These are phyloP conservation scores for Pestalotiopsis sp. DNA, from an alignment of 2,329 filamentous ascomycete genomes.

Conservation along the genomic window DNA sequence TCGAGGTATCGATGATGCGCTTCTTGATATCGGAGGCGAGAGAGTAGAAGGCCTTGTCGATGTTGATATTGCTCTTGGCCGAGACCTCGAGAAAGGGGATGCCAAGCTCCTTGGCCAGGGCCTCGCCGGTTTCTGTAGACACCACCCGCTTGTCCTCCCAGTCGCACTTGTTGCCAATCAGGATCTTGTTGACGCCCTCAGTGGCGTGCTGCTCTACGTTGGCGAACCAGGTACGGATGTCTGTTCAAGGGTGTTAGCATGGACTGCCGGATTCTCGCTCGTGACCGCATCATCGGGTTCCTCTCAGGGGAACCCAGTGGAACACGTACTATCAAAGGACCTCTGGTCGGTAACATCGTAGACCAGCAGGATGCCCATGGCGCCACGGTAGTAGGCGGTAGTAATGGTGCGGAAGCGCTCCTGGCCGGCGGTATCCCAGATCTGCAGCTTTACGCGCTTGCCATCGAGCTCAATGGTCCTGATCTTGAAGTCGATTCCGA, in stretches of 20 bases:
- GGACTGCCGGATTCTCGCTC: conserved; percentile 3
- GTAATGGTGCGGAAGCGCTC: conserved; percentile 99
- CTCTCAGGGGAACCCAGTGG: conserved; percentile 11
- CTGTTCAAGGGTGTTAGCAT: conserved; percentile 45
- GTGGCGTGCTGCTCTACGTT: conserved; percentile 98
- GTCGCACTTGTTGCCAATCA: conserved; percentile 99
- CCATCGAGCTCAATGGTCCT: conserved; percentile 98
- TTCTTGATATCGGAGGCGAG: conserved; percentile 98
- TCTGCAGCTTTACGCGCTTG: conserved; percentile 98
- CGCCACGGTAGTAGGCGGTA: conserved; percentile 96
- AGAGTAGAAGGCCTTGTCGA: conserved; percentile 97
- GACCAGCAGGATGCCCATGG: conserved; percentile 96
- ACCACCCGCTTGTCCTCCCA: conserved; percentile 99
- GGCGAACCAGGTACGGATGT: conserved; percentile 99
- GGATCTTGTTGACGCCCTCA: conserved; percentile 98
- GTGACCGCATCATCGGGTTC: not conserved
- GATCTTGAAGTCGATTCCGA: conserved; percentile 99
- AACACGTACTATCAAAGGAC: conserved; percentile 81
- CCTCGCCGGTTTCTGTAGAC: conserved; percentile 89
- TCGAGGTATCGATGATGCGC: conserved; percentile 88
- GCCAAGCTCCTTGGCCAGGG: conserved; percentile 90
- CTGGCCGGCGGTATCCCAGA: conserved; percentile 98
- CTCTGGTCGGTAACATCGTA: conserved; percentile 98
- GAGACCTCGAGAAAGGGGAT: conserved; percentile 99
- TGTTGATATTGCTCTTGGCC: conserved; percentile 99